Percentiles rank a stretch among this genome's conserved stretches.
These are phyloP conservation scores for Neoboletus subvelutipes DNA, from an alignment of 768 basidiomycete species.

Conservation along the genomic window DNA sequence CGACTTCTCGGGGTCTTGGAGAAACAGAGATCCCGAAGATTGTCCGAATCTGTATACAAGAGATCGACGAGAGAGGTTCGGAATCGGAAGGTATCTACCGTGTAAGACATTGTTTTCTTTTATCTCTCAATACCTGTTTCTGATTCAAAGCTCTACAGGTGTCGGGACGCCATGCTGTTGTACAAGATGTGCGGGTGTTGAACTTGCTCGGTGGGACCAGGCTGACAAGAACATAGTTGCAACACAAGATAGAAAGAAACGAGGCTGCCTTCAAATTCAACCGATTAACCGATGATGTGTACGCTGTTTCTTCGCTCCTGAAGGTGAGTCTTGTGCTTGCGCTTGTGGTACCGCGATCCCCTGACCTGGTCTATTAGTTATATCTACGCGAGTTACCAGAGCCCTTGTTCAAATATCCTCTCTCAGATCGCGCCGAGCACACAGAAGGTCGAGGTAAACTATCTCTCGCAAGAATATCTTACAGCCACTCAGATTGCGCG, in stretches of 20 bases:
- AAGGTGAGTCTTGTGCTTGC: conserved; percentile 50
- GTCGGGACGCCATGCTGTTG: conserved; percentile 80
- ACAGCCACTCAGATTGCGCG: background rate
- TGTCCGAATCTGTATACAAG: conserved; percentile 74
- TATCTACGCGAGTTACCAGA: conserved; percentile 89
- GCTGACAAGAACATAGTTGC: conserved; percentile 49
- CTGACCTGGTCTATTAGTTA: conserved; percentile 40
- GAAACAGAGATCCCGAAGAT: conserved; percentile 82
- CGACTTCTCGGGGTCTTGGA: conserved; percentile 68
- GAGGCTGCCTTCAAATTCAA: conserved; percentile 76
- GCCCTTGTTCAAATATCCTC: conserved; percentile 78
- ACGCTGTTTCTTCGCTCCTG: conserved; percentile 77
- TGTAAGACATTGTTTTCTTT: conserved; percentile 38
- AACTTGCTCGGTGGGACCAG: background rate
- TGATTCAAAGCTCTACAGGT: conserved; percentile 45
- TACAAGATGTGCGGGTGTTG: conserved; percentile 64
- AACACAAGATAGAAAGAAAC: conserved; percentile 84
- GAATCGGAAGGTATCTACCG: conserved; percentile 81
- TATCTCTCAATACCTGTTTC: background rate
- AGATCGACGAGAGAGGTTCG: conserved; percentile 78
- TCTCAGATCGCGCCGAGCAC: conserved; percentile 80
- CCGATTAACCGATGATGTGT: conserved; percentile 71
- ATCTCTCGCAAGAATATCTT: background rate
- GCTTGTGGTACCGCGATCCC: background rate
- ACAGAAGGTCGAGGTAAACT: conserved; percentile 69